A percentile compares a stretch with the other conserved stretches of the same genome.
Evolutionary conservation across 768 basidiomycete species (phyloP).

Genomic region (Tricholoma sp.): DNA sequence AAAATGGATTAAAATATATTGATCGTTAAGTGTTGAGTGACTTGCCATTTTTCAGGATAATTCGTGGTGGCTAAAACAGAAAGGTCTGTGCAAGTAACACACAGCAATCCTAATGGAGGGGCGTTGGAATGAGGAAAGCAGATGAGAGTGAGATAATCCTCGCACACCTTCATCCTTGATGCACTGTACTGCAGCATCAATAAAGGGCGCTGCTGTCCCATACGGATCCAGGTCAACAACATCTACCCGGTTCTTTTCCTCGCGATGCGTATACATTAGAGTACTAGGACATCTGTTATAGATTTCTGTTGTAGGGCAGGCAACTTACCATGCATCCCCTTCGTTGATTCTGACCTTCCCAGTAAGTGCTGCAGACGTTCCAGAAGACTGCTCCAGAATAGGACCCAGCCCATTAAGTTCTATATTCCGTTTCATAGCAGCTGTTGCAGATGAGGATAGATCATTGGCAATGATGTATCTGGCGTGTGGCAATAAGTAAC

Average conservation of each 20-base stretch:
- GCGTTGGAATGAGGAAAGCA: background rate
- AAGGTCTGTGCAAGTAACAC: constrained; percentile 95
- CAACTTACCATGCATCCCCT: constrained; percentile 84
- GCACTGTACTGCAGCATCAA: constrained; percentile 89
- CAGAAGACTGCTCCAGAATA: constrained; percentile 13
- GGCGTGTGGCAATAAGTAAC: constrained; percentile 10
- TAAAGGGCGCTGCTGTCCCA: constrained; percentile 94
- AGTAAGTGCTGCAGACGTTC: constrained; percentile 9
- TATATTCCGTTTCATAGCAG: constrained; percentile 83
- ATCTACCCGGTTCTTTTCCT: constrained; percentile 71
- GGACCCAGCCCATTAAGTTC: constrained; percentile 68
- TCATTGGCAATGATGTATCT: constrained; percentile 97
- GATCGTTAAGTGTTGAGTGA: background rate
- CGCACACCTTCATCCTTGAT: constrained; percentile 78
- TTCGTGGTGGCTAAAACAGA: constrained; percentile 91
- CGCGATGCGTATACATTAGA: constrained; percentile 86
- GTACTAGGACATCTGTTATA: constrained; percentile 41
- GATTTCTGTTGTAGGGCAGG: background rate
- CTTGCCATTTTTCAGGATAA: constrained; percentile 94
- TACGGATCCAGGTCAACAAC: constrained; percentile 98
- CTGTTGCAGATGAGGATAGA: constrained; percentile 73
- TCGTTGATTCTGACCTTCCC: constrained; percentile 78
- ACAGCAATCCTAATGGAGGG: constrained; percentile 63
- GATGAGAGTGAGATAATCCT: background rate
- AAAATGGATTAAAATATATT: background rate